A percentile compares a stretch with the other conserved stretches of the same genome.
Conservation (phyloP, 169 alveolate species). For the Plasmodium chabaudi region DNA sequence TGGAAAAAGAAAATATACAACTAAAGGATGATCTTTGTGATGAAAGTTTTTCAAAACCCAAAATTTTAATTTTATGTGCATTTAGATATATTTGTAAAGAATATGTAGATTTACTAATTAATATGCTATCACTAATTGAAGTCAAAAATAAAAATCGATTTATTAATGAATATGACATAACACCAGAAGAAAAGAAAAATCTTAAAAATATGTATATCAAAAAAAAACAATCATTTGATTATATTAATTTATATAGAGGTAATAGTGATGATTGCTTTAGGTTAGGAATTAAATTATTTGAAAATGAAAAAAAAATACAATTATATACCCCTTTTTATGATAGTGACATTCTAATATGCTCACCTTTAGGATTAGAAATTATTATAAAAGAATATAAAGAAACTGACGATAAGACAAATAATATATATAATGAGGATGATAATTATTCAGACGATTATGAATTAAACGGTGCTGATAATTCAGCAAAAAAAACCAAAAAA, state of each 20-base stretch:
- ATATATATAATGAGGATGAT: conserved; percentile 1
- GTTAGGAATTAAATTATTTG: conserved; percentile 87
- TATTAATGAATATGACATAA: conserved; percentile 80
- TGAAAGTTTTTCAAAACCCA: conserved; percentile 79
- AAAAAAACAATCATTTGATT: conserved; percentile 80
- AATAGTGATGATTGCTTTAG: conserved; percentile 90
- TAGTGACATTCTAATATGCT: conserved; percentile 90
- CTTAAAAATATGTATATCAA: conserved; percentile 75
- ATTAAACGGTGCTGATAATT: conserved; percentile 2
- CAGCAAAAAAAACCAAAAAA: not conserved
- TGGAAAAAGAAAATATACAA: conserved; percentile 31
- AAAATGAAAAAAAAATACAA: conserved; percentile 81
- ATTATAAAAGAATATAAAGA: conserved; percentile 79
- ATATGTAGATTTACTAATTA: conserved; percentile 65
- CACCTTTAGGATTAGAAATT: conserved; percentile 91
- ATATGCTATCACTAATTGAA: conserved; percentile 67
- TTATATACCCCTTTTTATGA: conserved; percentile 88
- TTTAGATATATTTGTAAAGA: conserved; percentile 77
- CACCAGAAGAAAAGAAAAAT: conserved; percentile 76
- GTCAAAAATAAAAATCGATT: conserved; percentile 80
- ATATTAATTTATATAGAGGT: conserved; percentile 82
- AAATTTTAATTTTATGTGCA: conserved; percentile 77
- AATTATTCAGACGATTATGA: conserved; percentile 21
- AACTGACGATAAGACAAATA: not conserved
- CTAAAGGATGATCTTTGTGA: conserved; percentile 75